Evolutionary conservation across 306 rosid species (phyloP).

Genomic region (Prunus armeniaca): DNA sequence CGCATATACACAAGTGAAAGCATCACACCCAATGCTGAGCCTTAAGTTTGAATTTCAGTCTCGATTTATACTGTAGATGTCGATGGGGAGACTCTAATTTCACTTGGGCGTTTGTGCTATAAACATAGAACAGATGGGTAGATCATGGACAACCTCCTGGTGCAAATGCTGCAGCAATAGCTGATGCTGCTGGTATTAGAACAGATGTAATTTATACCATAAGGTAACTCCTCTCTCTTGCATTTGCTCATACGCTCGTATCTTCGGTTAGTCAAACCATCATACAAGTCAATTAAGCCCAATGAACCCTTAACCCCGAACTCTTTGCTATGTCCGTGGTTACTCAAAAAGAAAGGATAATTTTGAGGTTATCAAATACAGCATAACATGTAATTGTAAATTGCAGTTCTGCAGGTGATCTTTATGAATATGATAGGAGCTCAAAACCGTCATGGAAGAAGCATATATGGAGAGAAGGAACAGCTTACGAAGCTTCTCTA

Average conservation of each 20-base stretch:
- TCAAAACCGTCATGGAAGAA: constrained; percentile 92
- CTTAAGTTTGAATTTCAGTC: constrained; percentile 17
- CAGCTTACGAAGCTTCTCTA: constrained; percentile 42
- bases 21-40: constrained; percentile 12
- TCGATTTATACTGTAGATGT: constrained; percentile 17
- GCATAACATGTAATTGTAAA: constrained; percentile 16
- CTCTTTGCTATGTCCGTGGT: neutral
- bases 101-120: constrained; percentile 31
- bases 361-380: constrained; percentile 18
- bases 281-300: neutral
- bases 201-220: constrained; percentile 74
- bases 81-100: constrained; percentile 43
- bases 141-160: constrained; percentile 85
- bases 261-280: constrained; percentile 1
- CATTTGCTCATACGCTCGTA: neutral
- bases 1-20: constrained; percentile 16
- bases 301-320: neutral
- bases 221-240: constrained; percentile 46
- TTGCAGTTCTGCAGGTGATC: constrained; percentile 82
- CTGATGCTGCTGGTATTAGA: constrained; percentile 64
- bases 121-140: constrained; percentile 82
- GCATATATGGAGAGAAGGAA: constrained; percentile 71
- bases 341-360: neutral
- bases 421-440: constrained; percentile 72
- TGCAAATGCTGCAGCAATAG: constrained; percentile 85